phyloP scores from a whole-genome alignment of 805 yeast genomes.

The Sugiyamaella floridensis region DNA sequence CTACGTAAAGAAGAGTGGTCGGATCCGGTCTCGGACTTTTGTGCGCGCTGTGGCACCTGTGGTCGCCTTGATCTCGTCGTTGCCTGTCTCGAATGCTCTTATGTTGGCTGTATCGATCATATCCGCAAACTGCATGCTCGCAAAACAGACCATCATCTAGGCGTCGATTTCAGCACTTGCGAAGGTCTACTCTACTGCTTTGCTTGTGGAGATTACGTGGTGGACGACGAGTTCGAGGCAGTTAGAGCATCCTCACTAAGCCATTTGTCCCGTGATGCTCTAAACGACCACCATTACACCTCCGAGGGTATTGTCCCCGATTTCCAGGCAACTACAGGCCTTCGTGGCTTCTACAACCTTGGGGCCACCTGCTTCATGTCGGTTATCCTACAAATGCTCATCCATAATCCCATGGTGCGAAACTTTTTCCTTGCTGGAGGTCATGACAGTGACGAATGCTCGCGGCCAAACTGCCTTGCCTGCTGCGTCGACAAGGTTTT shows the following conservation, averaged over 20 bases:
- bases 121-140: conserved; percentile 8
- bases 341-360: conserved; percentile 84
- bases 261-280: neutral
- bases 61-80: conserved; percentile 4
- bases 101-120: conserved; percentile 15
- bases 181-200: conserved; percentile 67
- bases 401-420: conserved; percentile 85
- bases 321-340: conserved; percentile 59
- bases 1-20: neutral
- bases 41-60: conserved; percentile 9
- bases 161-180: conserved; percentile 49
- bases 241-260: conserved; percentile 32
- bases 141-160: conserved; percentile 35
- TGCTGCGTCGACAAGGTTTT: conserved; percentile 81
- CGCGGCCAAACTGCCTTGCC: conserved; percentile 51
- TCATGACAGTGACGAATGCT: conserved; percentile 50
- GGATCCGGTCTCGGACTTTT: neutral
- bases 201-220: conserved; percentile 65
- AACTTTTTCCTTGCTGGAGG: conserved; percentile 69
- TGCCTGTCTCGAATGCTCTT: conserved; percentile 19
- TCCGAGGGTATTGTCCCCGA: conserved; percentile 6
- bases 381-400: conserved; percentile 76
- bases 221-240: conserved; percentile 52
- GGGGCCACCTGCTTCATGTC: conserved; percentile 98
- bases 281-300: neutral